Percentiles rank a stretch among this genome's conserved stretches.
Evolutionary conservation across 2,329 filamentous ascomycete genomes (phyloP).

Genomic region (Amesomyces nigricolor): DNA sequence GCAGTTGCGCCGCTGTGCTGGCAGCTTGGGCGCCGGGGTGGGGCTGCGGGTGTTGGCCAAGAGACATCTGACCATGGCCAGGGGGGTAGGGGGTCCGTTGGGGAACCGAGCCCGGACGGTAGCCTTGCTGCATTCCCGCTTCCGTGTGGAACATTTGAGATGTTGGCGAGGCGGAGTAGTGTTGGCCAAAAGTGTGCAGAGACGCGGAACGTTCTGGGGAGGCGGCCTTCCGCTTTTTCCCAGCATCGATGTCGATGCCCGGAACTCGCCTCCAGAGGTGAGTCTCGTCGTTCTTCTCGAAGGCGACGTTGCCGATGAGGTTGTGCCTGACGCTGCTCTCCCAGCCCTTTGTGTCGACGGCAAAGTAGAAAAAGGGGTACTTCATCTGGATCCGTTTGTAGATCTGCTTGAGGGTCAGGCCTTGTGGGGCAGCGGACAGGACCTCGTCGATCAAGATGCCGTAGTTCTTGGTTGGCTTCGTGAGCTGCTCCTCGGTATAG

Average conservation of each 20-base stretch:
- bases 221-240: conserved; percentile 53
- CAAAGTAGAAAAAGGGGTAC: conserved; percentile 57
- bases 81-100: conserved; percentile 20
- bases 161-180: conserved; percentile 22
- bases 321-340: conserved; percentile 61
- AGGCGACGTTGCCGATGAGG: conserved; percentile 56
- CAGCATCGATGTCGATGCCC: conserved; percentile 54
- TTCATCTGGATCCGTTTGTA: conserved; percentile 55
- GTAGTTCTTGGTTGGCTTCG: conserved; percentile 59
- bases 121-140: conserved; percentile 18
- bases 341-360: conserved; percentile 59
- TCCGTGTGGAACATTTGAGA: conserved; percentile 27
- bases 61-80: conserved; percentile 13
- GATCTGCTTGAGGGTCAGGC: conserved; percentile 55
- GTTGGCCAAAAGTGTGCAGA: conserved; percentile 32
- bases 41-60: conserved; percentile 23
- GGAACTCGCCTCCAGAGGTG: conserved; percentile 53
- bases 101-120: conserved; percentile 17
- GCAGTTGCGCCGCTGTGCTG: conserved; percentile 20
- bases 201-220: conserved; percentile 46
- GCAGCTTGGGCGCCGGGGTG: conserved; percentile 19
- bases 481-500: conserved; percentile 53
- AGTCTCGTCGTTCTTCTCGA: conserved; percentile 52
- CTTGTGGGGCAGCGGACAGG: conserved; percentile 49
- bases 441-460: conserved; percentile 57